phyloP scores from a whole-genome alignment of 495 filamentous ascomycete species.

The Penicillium bovifimosum region DNA sequence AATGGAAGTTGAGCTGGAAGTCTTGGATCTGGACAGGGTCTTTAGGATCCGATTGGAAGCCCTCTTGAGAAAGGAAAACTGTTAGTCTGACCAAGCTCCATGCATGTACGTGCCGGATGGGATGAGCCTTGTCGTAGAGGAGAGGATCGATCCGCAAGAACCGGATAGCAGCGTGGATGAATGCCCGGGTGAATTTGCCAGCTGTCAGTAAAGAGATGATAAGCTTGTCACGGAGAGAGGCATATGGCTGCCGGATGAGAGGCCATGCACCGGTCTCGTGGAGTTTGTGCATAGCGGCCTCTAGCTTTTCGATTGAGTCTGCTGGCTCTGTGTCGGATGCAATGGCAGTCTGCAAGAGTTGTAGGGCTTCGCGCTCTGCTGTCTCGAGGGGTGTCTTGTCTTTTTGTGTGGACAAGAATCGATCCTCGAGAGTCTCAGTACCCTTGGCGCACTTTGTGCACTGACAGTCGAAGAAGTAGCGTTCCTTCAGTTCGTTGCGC shows the following conservation, averaged over 20 bases:
- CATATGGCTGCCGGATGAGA: slow-evolving; percentile 36
- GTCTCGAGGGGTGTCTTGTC: slow-evolving; percentile 14
- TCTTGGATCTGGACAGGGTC: slow-evolving; percentile 16
- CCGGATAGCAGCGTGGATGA: slow-evolving; percentile 35
- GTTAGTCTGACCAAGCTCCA: slow-evolving; percentile 38
- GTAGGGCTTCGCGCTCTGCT: slow-evolving; percentile 22
- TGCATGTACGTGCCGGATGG: slow-evolving; percentile 39
- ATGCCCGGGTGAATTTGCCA: slow-evolving; percentile 28
- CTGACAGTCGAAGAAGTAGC: slow-evolving; percentile 62
- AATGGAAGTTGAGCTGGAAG: slow-evolving; percentile 27
- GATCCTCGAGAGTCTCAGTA: slow-evolving; percentile 19
- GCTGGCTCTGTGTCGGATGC: slow-evolving; percentile 9
- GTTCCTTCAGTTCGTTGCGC: slow-evolving; percentile 46
- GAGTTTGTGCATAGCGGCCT: slow-evolving; percentile 21
- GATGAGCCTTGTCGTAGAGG: slow-evolving; percentile 34
- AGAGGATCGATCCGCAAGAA: slow-evolving; percentile 36
- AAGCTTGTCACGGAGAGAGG: slow-evolving; percentile 35
- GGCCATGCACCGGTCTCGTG: slow-evolving; percentile 24
- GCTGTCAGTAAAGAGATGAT: slow-evolving; percentile 29
- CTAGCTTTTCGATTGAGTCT: slow-evolving; percentile 17
- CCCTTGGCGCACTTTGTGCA: slow-evolving; percentile 50
- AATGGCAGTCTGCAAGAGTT: slow-evolving; percentile 22
- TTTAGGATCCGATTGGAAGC: slow-evolving; percentile 13
- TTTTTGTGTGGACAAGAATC: slow-evolving; percentile 4
- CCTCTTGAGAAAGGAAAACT: slow-evolving; percentile 31